These are phyloP conservation scores for Melastoma malabathricum DNA, from an alignment of 345 rosid species.

Conservation along the genomic window DNA sequence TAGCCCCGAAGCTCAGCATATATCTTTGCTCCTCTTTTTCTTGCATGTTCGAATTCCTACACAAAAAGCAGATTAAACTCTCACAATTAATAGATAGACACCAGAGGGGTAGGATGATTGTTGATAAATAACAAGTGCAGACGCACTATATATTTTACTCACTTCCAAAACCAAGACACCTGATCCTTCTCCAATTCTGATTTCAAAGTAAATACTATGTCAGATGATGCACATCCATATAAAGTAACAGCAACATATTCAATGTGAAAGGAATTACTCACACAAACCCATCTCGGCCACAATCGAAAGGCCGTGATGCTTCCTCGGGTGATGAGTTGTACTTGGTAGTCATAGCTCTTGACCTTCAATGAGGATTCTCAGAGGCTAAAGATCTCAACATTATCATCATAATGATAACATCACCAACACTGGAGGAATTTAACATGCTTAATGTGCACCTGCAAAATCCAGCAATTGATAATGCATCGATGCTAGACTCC, in stretches of 20 bases:
- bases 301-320: conserved; percentile 94
- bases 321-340: conserved; percentile 65
- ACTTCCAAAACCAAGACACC: conserved; percentile 85
- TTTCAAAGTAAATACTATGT: conserved; percentile 14
- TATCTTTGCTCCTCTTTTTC: conserved; percentile 65
- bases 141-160: conserved; percentile 11
- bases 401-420: too few relatives aligned
- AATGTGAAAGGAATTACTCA: conserved; percentile 28
- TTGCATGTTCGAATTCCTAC: conserved; percentile 94
- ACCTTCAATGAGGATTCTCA: conserved; percentile 23
- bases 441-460: conserved; percentile 22
- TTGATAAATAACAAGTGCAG: conserved; percentile 1
- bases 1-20: conserved; percentile 91
- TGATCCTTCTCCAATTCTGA: conserved; percentile 94
- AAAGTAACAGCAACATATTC: background rate
- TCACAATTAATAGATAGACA: too few relatives aligned
- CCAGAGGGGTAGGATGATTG: conserved; percentile 2
- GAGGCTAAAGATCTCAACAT: background rate
- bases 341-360: conserved; percentile 78
- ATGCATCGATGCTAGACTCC: conserved; percentile 92
- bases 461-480: conserved; percentile 93
- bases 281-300: conserved; percentile 95
- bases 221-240: background rate
- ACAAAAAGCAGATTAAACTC: background rate
- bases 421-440: too few relatives aligned